Conservation (phyloP, 305 asterid species). For the Striga hermonthica region DNA sequence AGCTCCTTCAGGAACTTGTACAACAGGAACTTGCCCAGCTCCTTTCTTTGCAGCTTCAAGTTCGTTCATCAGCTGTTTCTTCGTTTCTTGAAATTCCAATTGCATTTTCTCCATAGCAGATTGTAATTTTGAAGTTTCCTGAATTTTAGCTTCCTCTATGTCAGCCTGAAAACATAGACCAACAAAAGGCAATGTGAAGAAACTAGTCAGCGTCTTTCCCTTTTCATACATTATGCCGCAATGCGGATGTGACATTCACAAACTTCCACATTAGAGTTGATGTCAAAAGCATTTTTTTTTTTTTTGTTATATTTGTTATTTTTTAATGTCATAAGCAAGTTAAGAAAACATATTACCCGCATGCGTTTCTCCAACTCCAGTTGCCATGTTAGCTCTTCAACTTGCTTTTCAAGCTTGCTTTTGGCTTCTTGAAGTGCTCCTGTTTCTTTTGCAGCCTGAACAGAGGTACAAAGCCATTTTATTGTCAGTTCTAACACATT, state of each 20-base stretch:
- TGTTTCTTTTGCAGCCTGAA: slow-evolving; percentile 84
- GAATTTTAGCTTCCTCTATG: slow-evolving; percentile 40
- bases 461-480: slow-evolving; percentile 18
- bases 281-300: no score
- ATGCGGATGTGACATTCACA: slow-evolving; percentile 15
- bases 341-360: slow-evolving; percentile 46
- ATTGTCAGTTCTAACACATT: slow-evolving; percentile 7
- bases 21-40: slow-evolving; percentile 30
- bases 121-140: slow-evolving; percentile 39
- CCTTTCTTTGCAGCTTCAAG: slow-evolving; percentile 32
- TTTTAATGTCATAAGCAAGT: slow-evolving; percentile 15
- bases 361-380: slow-evolving; percentile 66
- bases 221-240: slow-evolving; percentile 1
- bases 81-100: slow-evolving; percentile 37
- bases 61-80: slow-evolving; percentile 36
- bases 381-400: slow-evolving; percentile 66
- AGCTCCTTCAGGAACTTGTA: slow-evolving; percentile 27
- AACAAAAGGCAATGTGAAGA: slow-evolving; percentile 14
- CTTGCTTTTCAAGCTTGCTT: slow-evolving; percentile 67
- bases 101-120: slow-evolving; percentile 40
- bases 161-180: slow-evolving; percentile 31
- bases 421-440: slow-evolving; percentile 87
- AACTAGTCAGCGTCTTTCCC: slow-evolving; percentile 1
- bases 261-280: slow-evolving; percentile 14
- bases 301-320: no score